phyloP scores from a whole-genome alignment of 2,329 filamentous ascomycete species.

The Colletotrichum karsti region DNA sequence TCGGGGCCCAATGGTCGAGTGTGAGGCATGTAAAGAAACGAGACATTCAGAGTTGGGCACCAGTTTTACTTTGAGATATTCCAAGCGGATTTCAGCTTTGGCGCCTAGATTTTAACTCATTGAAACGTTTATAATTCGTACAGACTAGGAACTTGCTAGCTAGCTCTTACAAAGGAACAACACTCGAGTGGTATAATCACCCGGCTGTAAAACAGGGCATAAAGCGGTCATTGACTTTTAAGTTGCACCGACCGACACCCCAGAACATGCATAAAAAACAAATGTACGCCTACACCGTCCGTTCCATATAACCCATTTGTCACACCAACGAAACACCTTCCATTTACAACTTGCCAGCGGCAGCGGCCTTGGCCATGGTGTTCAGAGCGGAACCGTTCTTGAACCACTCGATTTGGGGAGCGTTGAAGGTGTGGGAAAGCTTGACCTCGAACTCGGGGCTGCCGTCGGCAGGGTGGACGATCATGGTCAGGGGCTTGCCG shows the following conservation, averaged over 20 bases:
- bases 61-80: no score
- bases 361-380: slow-evolving; percentile 86
- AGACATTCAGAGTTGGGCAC: no score
- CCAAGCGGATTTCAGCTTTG: no score
- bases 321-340: slow-evolving; percentile 1
- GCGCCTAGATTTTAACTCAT: no score
- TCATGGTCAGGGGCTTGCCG: slow-evolving; percentile 91
- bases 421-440: slow-evolving; percentile 97
- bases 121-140: slow-evolving; percentile 41
- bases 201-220: slow-evolving; percentile 25
- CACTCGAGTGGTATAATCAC: slow-evolving; percentile 24
- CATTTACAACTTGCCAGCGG: slow-evolving; percentile 40
- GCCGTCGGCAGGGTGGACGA: slow-evolving; percentile 91
- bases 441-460: slow-evolving; percentile 75
- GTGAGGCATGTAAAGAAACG: no score
- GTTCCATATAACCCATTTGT: slow-evolving; percentile 22
- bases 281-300: slow-evolving; percentile 41
- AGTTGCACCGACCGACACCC: slow-evolving; percentile 26
- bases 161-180: slow-evolving; percentile 32
- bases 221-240: slow-evolving; percentile 17
- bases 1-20: no score
- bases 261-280: slow-evolving; percentile 30
- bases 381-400: slow-evolving; percentile 97
- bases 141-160: slow-evolving; percentile 38
- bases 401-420: slow-evolving; percentile 98